Base-by-base conservation (phyloP, 2,329 filamentous ascomycete genomes). In the Fusarium torulosum region DNA sequence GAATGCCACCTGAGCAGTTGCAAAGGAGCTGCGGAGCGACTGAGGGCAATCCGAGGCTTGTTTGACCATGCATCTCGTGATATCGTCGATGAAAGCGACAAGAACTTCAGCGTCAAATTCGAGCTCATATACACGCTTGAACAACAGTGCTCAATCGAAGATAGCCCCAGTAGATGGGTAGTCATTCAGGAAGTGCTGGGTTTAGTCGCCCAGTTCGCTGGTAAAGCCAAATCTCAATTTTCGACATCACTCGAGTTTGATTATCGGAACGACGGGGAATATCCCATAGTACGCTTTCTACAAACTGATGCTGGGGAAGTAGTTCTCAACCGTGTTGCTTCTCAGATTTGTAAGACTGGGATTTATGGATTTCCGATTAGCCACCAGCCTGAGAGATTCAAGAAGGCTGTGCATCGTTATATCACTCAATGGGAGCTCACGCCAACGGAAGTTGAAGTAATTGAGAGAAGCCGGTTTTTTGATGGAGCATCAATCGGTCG, bases 41-140 rank as follows among this genome's bases (percentile, higher is more conserved):
- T 43, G 0, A 23, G 4, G 41, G 4, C 13, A 13, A 8, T 6
- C 21, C 21, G 41, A 3, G 9, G 17, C 0, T 17, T 43, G 0
- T 43, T 43, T 8, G 41, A 43, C 6, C 21, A 43, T 3, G 2
- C 41, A 0, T 43, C 41, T n/a, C 29, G 87, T 0, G 88, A 90
- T 61, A 80, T 91, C 3, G 79, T 91, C 0, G 88, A 91, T 57
- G 88, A 91, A 73, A 88, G 85, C 38, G 89, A 91, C 46, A 87
- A 90, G 57, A 87, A 86, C 53, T 85, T 90, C 42, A 86, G 82
- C 42, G 80, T 84, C 6, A 86, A 84, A 45, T 89, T 88, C 38
- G 87, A 91, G 68, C 74, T 91, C 0, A 79, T 91, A 2, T 91
- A 91, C 58, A 89, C 88, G 0, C 84, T 90, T 67, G 89, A 88